Evolutionary conservation across 805 yeast genomes (phyloP).

Genomic region (Suhomyces vadensis): DNA sequence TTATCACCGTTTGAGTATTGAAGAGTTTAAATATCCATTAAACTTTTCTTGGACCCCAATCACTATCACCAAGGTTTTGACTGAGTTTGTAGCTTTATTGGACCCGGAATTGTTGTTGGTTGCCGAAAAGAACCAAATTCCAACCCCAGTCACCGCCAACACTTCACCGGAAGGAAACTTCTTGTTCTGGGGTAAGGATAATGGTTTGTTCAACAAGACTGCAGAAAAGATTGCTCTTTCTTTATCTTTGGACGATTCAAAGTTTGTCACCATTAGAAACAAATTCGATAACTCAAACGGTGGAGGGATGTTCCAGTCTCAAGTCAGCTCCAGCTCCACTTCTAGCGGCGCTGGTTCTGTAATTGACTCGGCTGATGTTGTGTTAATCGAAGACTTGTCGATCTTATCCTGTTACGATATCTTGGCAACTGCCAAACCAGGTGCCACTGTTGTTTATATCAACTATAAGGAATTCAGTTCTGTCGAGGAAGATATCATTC

Average conservation of each 20-base stretch:
- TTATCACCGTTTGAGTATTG: constrained; percentile 39
- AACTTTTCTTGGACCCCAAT: constrained; percentile 57
- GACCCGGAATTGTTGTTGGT: constrained; percentile 30
- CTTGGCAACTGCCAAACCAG: constrained; percentile 54
- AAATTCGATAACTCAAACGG: constrained; percentile 69
- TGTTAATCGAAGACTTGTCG: constrained; percentile 60
- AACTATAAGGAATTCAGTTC: constrained; percentile 35
- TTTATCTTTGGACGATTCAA: constrained; percentile 60
- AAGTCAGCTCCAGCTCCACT: constrained; percentile 53
- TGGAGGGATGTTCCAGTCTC: constrained; percentile 78
- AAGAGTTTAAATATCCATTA: constrained; percentile 54
- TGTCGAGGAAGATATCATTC: constrained; percentile 51
- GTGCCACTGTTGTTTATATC: constrained; percentile 56
- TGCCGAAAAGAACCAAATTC: constrained; percentile 8
- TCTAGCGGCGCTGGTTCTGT: constrained; percentile 41
- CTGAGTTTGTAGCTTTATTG: constrained; percentile 38
- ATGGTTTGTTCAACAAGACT: constrained; percentile 52
- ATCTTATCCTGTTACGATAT: constrained; percentile 63
- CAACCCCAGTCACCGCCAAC: constrained; percentile 31
- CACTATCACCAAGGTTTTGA: constrained; percentile 50
- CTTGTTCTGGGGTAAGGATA: constrained; percentile 71
- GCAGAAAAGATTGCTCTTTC: constrained; percentile 69
- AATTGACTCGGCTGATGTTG: constrained; percentile 62
- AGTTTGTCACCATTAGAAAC: constrained; percentile 56
- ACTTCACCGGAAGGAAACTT: constrained; percentile 46